Percentiles rank a stretch among this genome's conserved stretches.
phyloP scores from a whole-genome alignment of 2,329 filamentous ascomycete genomes.

The Neonectria ditissima region DNA sequence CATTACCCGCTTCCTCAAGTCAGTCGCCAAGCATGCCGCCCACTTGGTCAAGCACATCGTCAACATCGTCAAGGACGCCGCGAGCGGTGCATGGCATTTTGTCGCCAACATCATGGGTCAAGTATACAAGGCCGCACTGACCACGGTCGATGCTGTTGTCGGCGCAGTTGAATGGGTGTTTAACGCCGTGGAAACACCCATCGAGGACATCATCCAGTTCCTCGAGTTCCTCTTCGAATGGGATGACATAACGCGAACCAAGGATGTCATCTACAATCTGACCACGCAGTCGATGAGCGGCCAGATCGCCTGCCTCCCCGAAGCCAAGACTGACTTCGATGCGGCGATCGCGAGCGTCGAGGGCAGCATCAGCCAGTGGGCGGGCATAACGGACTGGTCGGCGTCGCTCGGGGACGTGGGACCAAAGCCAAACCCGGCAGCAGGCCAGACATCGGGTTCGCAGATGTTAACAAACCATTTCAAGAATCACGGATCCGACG shows the following conservation, averaged over 20 bases:
- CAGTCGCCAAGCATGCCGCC: too few relatives aligned
- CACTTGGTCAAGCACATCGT: too few relatives aligned
- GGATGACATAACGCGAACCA: neutral
- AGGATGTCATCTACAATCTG: neutral
- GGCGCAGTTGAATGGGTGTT: constrained; percentile 11
- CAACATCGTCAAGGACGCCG: too few relatives aligned
- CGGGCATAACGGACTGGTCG: neutral
- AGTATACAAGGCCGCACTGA: too few relatives aligned
- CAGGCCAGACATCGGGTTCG: neutral
- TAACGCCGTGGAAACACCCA: neutral
- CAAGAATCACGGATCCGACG: neutral
- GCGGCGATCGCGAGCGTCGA: neutral
- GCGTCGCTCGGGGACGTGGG: neutral
- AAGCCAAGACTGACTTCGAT: neutral
- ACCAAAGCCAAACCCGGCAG: neutral
- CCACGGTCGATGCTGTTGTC: constrained; percentile 3
- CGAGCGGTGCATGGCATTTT: too few relatives aligned
- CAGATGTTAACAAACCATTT: neutral
- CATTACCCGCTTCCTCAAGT: too few relatives aligned
- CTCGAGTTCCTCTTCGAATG: neutral
- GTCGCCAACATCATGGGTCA: too few relatives aligned
- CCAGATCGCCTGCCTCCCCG: neutral
- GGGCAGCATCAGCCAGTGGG: neutral
- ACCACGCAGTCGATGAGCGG: neutral
- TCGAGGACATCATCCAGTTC: neutral